Percentiles rank a stretch among this genome's conserved stretches.
These are phyloP conservation scores for Diaporthe humulicola DNA, from an alignment of 2,329 filamentous ascomycete genomes.

Conservation along the genomic window DNA sequence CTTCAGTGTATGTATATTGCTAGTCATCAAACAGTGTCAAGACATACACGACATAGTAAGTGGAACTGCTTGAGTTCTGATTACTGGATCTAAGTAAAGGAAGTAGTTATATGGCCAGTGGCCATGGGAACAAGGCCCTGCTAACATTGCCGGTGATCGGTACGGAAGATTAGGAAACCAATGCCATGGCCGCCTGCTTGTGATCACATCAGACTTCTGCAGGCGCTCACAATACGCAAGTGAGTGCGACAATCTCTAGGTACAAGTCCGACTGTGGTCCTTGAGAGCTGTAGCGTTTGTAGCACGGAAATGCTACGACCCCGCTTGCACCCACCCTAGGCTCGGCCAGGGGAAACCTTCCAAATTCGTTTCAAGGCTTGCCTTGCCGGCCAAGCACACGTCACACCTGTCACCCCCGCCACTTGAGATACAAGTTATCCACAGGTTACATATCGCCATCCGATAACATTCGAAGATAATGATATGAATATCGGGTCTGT, in stretches of 20 bases:
- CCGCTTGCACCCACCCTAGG: neutral
- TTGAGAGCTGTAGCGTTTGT: neutral
- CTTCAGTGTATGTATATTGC: no score
- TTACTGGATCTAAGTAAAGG: neutral
- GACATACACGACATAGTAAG: neutral
- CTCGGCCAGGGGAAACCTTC: constrained; percentile 4
- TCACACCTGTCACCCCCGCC: neutral
- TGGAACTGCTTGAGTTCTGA: neutral
- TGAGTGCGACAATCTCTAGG: no score
- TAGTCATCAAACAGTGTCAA: neutral
- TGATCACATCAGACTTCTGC: neutral
- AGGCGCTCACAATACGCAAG: neutral
- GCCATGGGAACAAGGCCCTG: neutral
- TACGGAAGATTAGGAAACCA: neutral
- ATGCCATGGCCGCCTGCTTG: neutral
- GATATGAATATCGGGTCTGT: neutral
- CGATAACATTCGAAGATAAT: neutral
- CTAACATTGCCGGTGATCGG: neutral
- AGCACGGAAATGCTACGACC: neutral
- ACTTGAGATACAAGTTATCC: neutral
- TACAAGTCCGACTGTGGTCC: neutral
- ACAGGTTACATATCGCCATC: neutral
- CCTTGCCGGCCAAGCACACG: neutral
- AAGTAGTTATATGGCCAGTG: neutral
- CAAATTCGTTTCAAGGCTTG: neutral